Evolutionary conservation across 805 yeast genomes (phyloP).

Genomic region (Spathaspora boniae): DNA sequence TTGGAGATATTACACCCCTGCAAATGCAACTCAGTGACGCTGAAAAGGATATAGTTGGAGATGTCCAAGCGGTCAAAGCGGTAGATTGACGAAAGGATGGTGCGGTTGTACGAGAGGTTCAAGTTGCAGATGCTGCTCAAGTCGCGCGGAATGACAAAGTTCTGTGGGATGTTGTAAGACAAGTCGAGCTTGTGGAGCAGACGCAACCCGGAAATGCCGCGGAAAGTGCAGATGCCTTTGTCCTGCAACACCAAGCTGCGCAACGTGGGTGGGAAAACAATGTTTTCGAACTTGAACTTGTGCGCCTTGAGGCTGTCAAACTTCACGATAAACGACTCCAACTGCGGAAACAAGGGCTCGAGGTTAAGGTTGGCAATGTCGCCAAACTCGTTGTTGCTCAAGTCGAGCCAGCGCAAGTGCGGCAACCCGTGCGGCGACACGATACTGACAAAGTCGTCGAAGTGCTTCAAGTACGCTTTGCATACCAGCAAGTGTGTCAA

Average conservation of each 20-base stretch:
- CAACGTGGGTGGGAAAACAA: slow-evolving; percentile 7
- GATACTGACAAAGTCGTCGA: slow-evolving; percentile 1
- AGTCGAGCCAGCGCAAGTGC: slow-evolving; percentile 1
- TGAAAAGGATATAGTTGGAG: slow-evolving; percentile 7
- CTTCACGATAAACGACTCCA: slow-evolving; percentile 8
- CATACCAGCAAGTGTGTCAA: not conserved
- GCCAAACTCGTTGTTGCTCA: slow-evolving; percentile 7
- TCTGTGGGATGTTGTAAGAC: slow-evolving; percentile 9
- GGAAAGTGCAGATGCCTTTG: slow-evolving; percentile 8
- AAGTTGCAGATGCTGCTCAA: no score
- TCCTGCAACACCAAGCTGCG: slow-evolving; percentile 6
- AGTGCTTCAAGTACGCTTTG: slow-evolving; percentile 2
- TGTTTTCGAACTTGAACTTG: slow-evolving; percentile 5
- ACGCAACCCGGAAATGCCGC: slow-evolving; percentile 1
- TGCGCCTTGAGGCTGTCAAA: slow-evolving; percentile 6
- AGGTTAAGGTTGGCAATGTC: slow-evolving; percentile 4
- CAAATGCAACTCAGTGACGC: slow-evolving; percentile 6
- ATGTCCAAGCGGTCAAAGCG: slow-evolving; percentile 7
- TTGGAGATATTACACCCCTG: slow-evolving; percentile 11
- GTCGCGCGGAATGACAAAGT: slow-evolving; percentile 5
- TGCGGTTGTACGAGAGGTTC: slow-evolving; percentile 10
- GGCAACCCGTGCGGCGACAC: slow-evolving; percentile 4
- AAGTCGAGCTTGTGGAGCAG: slow-evolving; percentile 6
- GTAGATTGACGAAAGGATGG: slow-evolving; percentile 8
- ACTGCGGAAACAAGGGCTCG: slow-evolving; percentile 4